phyloP scores from a whole-genome alignment of 768 basidiomycete genomes.

The Pulveroboletus sp. region DNA sequence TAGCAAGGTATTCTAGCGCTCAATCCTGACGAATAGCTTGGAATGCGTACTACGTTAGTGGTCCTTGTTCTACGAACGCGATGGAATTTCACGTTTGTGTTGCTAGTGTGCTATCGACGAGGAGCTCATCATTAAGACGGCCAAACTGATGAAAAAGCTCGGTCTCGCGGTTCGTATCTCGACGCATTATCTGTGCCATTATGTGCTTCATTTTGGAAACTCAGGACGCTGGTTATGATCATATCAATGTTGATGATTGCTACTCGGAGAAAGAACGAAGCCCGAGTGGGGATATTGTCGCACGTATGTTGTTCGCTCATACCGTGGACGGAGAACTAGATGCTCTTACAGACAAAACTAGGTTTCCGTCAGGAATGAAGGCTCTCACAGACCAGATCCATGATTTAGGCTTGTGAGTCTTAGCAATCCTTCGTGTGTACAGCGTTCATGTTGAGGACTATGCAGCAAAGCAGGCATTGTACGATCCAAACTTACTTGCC shows the following conservation, averaged over 20 bases:
- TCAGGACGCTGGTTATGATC: conserved; percentile 56
- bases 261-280: conserved; percentile 58
- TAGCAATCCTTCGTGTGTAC: not conserved
- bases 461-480: conserved; percentile 62
- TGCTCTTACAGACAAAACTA: conserved; percentile 37
- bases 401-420: conserved; percentile 51
- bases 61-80: not conserved
- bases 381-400: conserved; percentile 55
- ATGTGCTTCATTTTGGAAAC: not conserved
- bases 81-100: not conserved
- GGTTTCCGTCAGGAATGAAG: conserved; percentile 60
- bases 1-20: conserved; percentile 4
- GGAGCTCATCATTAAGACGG: conserved; percentile 46
- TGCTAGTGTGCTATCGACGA: conserved; percentile 59
- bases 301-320: conserved; percentile 33
- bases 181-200: not conserved
- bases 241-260: conserved; percentile 65
- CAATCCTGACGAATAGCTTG: conserved; percentile 42
- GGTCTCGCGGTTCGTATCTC: conserved; percentile 44
- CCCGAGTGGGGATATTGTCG: conserved; percentile 52
- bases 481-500: conserved; percentile 18
- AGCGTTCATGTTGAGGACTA: not conserved
- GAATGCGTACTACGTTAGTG: conserved; percentile 63
- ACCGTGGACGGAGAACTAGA: not conserved
- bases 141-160: conserved; percentile 47